Percentiles rank a stretch among this genome's conserved stretches.
Evolutionary conservation across 768 basidiomycete genomes (phyloP).

Genomic region (Leccinum sublutescens): DNA sequence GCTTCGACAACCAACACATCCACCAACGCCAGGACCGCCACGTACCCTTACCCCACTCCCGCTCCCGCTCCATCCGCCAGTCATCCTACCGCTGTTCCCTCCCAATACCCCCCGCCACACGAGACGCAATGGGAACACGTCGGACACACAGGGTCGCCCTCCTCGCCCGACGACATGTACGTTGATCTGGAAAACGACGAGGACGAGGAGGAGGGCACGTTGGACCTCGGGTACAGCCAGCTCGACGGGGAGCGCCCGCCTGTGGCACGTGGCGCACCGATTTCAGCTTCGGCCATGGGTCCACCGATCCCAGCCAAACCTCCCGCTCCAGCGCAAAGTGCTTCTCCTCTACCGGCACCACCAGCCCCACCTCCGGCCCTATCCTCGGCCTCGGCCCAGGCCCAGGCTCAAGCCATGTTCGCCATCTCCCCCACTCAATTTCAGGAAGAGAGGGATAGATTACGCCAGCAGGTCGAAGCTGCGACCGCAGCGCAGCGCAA

Average conservation of each 20-base stretch:
- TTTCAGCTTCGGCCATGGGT: neutral
- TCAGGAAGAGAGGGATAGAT: constrained; percentile 12
- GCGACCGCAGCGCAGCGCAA: constrained; percentile 13
- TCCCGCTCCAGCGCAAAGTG: neutral
- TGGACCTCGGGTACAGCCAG: constrained; percentile 25
- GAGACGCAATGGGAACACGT: constrained; percentile 27
- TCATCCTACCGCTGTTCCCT: neutral
- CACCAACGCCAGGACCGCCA: neutral
- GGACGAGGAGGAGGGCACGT: neutral
- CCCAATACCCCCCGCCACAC: constrained; percentile 11
- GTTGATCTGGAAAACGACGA: neutral
- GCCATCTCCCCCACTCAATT: neutral
- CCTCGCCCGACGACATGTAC: constrained; percentile 16
- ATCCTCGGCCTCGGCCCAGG: neutral
- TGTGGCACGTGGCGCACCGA: neutral
- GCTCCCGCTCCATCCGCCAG: neutral
- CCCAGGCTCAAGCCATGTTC: neutral
- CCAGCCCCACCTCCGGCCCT: neutral
- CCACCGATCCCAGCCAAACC: neutral
- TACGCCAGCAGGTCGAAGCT: constrained; percentile 14
- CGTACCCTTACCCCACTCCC: neutral
- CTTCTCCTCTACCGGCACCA: neutral
- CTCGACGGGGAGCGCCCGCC: constrained; percentile 7
- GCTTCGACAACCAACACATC: neutral
- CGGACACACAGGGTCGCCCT: constrained; percentile 7